These are phyloP conservation scores for Gentiana straminea DNA, from an alignment of 257 asterid species.

Conservation along the genomic window DNA sequence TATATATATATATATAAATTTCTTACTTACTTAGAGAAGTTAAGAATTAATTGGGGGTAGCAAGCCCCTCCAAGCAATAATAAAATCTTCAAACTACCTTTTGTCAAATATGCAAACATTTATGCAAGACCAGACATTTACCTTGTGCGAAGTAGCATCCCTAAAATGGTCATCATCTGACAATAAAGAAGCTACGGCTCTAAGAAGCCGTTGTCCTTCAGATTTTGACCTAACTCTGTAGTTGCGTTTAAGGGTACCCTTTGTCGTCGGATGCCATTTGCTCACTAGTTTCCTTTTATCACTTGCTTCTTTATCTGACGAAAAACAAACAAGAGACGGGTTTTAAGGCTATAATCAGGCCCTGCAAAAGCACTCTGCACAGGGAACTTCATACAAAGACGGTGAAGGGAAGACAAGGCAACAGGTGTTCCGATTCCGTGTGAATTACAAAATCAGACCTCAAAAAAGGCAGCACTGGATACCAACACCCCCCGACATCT, in stretches of 20 bases:
- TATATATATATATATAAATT: too few species aligned
- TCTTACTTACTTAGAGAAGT: too few species aligned
- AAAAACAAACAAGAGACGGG: constrained; percentile 6
- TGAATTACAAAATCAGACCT: too few species aligned
- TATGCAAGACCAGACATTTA: constrained; percentile 4
- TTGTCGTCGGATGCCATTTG: constrained; percentile 98
- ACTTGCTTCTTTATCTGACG: constrained; percentile 74
- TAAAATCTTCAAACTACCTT: too few species aligned
- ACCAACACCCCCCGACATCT: too few species aligned
- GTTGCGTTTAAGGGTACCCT: constrained; percentile 84
- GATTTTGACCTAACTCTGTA: constrained; percentile 76
- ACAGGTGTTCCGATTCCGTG: too few species aligned
- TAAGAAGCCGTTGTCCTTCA: constrained; percentile 78
- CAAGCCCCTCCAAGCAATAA: too few species aligned
- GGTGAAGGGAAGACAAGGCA: not conserved
- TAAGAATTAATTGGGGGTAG: too few species aligned
- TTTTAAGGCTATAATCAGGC: not conserved
- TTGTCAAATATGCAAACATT: too few species aligned
- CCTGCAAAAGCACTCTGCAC: not conserved
- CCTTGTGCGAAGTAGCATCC: constrained; percentile 98
- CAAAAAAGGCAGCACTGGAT: too few species aligned
- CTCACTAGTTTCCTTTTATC: constrained; percentile 71
- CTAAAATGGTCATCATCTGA: constrained; percentile 91
- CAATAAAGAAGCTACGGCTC: constrained; percentile 63
- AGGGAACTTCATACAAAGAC: not conserved